phyloP scores from a whole-genome alignment of 2,329 filamentous ascomycete species.

The Sporothrix pseudoabietina region DNA sequence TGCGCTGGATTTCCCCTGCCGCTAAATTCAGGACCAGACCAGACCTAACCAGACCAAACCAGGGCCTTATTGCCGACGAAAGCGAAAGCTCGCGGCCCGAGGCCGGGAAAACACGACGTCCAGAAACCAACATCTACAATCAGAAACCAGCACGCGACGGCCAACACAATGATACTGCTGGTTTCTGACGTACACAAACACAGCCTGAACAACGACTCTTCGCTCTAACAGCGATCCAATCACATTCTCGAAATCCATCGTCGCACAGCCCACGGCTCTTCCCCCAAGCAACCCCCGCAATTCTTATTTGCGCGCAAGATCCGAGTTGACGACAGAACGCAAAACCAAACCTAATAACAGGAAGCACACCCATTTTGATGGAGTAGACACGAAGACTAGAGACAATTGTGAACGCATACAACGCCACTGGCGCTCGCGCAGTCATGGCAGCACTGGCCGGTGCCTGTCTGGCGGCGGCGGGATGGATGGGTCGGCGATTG shows the following conservation, averaged over 20 bases:
- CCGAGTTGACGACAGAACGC: neutral
- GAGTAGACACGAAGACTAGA: neutral
- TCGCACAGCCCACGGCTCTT: neutral
- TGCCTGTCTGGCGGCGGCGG: neutral
- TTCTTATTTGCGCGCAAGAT: neutral
- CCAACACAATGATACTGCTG: neutral
- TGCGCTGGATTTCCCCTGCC: neutral
- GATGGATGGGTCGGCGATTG: conserved; percentile 11
- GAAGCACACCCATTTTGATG: neutral
- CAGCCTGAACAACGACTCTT: neutral
- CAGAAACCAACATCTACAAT: neutral
- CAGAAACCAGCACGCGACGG: neutral
- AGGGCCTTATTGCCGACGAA: conserved; percentile 9
- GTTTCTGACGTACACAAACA: neutral
- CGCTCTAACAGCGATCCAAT: neutral
- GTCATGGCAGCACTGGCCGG: conserved; percentile 5
- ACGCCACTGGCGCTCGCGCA: neutral
- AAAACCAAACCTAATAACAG: neutral
- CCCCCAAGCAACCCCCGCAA: neutral
- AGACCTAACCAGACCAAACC: too few relatives aligned
- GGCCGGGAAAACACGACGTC: conserved; percentile 6
- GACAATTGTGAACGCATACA: neutral
- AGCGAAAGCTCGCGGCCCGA: conserved; percentile 18
- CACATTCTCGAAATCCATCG: neutral
- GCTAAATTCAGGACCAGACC: conserved; percentile 10